Percentiles rank a stretch among this genome's conserved stretches.
Evolutionary conservation across 1,139 yeast genomes (phyloP).

Genomic region (Wickerhamomyces sp.): DNA sequence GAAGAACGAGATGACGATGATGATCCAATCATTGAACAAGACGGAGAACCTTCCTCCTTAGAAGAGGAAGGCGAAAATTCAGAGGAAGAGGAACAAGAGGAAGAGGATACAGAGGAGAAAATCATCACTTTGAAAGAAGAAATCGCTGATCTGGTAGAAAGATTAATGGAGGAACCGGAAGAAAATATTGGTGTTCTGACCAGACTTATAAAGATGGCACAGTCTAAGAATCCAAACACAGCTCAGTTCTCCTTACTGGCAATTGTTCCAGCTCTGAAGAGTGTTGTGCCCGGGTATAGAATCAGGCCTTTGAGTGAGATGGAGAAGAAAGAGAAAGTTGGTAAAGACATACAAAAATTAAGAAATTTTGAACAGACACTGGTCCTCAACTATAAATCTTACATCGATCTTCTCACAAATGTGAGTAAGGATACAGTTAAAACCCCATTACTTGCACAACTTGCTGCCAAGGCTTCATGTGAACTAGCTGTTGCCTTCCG

Average conservation of each 20-base stretch:
- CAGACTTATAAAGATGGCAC: constrained; percentile 67
- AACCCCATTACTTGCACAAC: constrained; percentile 41
- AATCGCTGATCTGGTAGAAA: constrained; percentile 75
- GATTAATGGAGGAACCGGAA: constrained; percentile 84
- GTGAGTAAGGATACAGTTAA: constrained; percentile 31
- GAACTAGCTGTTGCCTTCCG: constrained; percentile 66
- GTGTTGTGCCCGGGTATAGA: constrained; percentile 82
- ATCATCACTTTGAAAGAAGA: constrained; percentile 69
- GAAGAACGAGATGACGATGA: constrained; percentile 26
- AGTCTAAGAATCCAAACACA: constrained; percentile 61
- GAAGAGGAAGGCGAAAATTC: constrained; percentile 25
- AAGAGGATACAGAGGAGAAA: constrained; percentile 51
- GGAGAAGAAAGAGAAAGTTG: constrained; percentile 77
- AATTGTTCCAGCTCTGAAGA: constrained; percentile 77
- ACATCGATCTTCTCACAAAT: constrained; percentile 49
- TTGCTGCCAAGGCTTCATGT: constrained; percentile 74
- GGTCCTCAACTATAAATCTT: constrained; percentile 64
- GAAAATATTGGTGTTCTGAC: constrained; percentile 66
- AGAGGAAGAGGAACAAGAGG: constrained; percentile 41
- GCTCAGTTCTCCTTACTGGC: constrained; percentile 74
- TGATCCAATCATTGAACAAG: constrained; percentile 24
- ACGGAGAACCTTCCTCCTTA: constrained; percentile 22
- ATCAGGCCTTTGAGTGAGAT: constrained; percentile 77
- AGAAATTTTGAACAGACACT: constrained; percentile 78
- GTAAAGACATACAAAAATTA: constrained; percentile 72